Evolutionary conservation across 2,329 filamentous ascomycete genomes (phyloP).

Genomic region (Diaporthe longicolla): DNA sequence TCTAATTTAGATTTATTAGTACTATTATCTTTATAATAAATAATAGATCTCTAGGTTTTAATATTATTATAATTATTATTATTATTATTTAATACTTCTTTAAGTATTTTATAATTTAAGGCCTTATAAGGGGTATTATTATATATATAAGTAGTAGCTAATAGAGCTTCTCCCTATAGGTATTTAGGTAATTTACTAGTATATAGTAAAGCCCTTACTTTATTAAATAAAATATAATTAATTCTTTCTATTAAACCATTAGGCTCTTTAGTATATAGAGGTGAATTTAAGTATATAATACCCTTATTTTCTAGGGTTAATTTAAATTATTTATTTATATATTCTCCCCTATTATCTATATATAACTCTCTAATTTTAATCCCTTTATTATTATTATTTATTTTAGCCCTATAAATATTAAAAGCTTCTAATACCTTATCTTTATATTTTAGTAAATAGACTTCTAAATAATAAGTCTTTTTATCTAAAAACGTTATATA

Average conservation of each 20-base stretch:
- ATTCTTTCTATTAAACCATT: no score
- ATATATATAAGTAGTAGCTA: no score
- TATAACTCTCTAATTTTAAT: conserved; percentile 20
- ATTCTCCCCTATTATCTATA: conserved; percentile 26
- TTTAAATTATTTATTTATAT: conserved; percentile 29
- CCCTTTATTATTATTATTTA: conserved; percentile 34
- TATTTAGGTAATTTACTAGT: neutral
- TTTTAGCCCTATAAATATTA: neutral
- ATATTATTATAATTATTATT: no score
- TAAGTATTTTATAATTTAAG: no score
- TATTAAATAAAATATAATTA: conserved; percentile 21
- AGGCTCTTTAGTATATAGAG: no score
- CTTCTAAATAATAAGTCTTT: neutral
- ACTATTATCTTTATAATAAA: no score
- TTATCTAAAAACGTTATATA: conserved; percentile 34
- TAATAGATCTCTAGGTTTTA: no score
- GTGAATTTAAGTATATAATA: neutral
- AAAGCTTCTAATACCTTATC: conserved; percentile 6
- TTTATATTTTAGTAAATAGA: conserved; percentile 22
- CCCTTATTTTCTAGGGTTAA: neutral
- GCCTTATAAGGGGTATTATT: no score
- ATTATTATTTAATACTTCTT: no score
- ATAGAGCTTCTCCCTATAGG: no score
- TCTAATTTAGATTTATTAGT: no score
- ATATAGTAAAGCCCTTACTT: neutral